phyloP scores from a whole-genome alignment of 768 basidiomycete genomes.

The Kondoa malvinella region DNA sequence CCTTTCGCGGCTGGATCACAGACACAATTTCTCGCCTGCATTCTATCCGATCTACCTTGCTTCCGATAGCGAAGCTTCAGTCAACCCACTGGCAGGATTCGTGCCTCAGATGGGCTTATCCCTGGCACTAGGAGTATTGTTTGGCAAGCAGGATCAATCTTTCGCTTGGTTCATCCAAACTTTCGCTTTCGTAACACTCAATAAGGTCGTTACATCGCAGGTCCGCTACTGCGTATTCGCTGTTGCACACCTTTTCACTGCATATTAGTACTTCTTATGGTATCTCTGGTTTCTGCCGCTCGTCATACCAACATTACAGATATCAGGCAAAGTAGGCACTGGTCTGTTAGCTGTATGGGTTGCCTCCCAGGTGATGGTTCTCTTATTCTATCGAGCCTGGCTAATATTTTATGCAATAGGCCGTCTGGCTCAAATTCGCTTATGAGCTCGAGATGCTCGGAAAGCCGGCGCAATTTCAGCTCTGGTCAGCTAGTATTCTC shows the following conservation, averaged over 20 bases:
- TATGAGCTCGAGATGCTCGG: conserved; percentile 81
- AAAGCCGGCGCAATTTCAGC: conserved; percentile 47
- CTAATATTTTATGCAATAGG: background rate
- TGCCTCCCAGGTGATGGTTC: conserved; percentile 34
- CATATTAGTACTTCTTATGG: conserved; percentile 81
- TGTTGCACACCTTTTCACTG: background rate
- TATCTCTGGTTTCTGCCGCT: conserved; percentile 76
- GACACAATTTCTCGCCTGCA: conserved; percentile 96
- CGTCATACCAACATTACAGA: conserved; percentile 48
- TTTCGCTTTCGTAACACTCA: conserved; percentile 76
- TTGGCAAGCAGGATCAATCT: conserved; percentile 49
- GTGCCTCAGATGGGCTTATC: conserved; percentile 37
- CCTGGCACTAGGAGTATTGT: conserved; percentile 53
- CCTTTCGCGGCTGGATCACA: conserved; percentile 72
- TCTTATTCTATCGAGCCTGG: background rate
- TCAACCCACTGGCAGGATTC: conserved; percentile 14
- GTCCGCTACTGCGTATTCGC: conserved; percentile 34
- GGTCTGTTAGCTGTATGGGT: conserved; percentile 48
- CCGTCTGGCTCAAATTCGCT: conserved; percentile 74
- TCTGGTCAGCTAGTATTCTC: conserved; percentile 63
- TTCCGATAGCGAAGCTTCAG: background rate
- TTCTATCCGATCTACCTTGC: conserved; percentile 85
- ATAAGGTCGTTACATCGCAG: conserved; percentile 96
- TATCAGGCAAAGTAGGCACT: conserved; percentile 38
- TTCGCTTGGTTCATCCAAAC: conserved; percentile 90